Base-by-base conservation (phyloP, 2,329 filamentous ascomycete species). In the Thelonectria discophora region DNA sequence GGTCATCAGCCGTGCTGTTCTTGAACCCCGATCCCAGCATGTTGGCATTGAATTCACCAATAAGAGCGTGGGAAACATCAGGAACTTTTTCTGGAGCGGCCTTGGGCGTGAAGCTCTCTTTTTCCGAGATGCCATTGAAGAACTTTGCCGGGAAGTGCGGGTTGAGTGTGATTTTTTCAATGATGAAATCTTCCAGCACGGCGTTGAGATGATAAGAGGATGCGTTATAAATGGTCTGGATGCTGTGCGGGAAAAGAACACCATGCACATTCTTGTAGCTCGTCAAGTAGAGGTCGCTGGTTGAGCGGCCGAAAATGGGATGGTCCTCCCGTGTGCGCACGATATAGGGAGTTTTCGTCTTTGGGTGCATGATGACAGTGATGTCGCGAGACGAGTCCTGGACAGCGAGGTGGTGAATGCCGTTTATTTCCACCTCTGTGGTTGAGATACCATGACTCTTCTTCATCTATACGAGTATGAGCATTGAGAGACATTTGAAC, bases 31-130 rank as follows among this genome's bases (percentile, higher is more conserved):
- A 55, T 18, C 63, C 65, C 1, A 68, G 57, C 7, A 61, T 53
- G 7, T 67, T 68, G 0, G 56, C 49, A 18, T 63, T 68, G 5
- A 64, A 68, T 20, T 68, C 65, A 0, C 50, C 57, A 2, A 68
- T 34, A 13, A 54, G 56, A 2, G 60, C 65, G 12, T 56, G 51
- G 1, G 51, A 27, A 12, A 64, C 13, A 2, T 8, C 42, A 5
- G 45, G 40, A 1, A 51, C 30, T 5, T 46, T 47, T 1, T 21
- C 37, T 4, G 60, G 63, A 0, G 54, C 21, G 1, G 24, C 32
- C 48, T 58, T 63, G 2, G 58, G 58, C 4, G 53, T 54, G 27
- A 64, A 54, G 13, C 58, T 52, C 10, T 52, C 3, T 1, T 13
- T 37, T 6, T 55, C 55, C 0, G 58, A 20, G 0, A 49, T 34